A percentile compares a stretch with the other conserved stretches of the same genome.
Evolutionary conservation across 345 rosid genomes (phyloP).

Genomic region (Brassica napus): Da-Ae NC_063438.1:5676001-5676500

Average conservation of each 20-base stretch:
- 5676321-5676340: conserved; percentile 34
- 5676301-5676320: conserved; percentile 37
- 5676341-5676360: conserved; percentile 11
- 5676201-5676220: conserved; percentile 52
- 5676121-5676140: neutral
- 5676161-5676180: conserved; percentile 51
- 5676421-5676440: neutral
- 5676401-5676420: conserved; percentile 6
- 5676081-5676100: neutral
- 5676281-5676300: conserved; percentile 29
- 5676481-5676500: conserved; percentile 18
- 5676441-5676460: neutral
- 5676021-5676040: too few relatives aligned
- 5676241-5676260: conserved; percentile 51
- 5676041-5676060: neutral
- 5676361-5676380: conserved; percentile 19
- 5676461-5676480: conserved; percentile 14
- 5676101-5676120: neutral
- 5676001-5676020: neutral
- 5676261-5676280: conserved; percentile 37
- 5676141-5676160: conserved; percentile 19
- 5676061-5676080: neutral
- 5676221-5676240: conserved; percentile 66
- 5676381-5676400: conserved; percentile 14
- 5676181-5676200: conserved; percentile 55